These are phyloP conservation scores for Wickerhamiella sergipiensis DNA, from an alignment of 805 yeast genomes.

Conservation along the genomic window DNA sequence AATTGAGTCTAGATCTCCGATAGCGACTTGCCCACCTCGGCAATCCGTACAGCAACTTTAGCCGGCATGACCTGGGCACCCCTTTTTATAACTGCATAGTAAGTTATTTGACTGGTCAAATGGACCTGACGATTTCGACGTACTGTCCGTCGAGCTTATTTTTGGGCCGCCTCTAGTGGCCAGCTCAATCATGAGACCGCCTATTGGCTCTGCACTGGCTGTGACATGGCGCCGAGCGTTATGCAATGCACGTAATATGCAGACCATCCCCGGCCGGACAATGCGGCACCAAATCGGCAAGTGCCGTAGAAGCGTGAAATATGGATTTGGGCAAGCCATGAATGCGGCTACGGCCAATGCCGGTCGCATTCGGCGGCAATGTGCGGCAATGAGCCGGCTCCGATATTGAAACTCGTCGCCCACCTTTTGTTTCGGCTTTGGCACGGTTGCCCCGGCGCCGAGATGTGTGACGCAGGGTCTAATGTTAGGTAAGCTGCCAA, in stretches of 20 bases:
- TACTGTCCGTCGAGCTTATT: too few relatives aligned
- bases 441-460: neutral
- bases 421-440: neutral
- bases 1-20: neutral
- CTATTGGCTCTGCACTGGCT: neutral
- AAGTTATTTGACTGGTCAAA: too few relatives aligned
- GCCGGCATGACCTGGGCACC: neutral
- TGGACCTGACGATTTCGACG: too few relatives aligned
- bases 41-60: neutral
- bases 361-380: too few relatives aligned
- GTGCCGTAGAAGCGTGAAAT: too few relatives aligned
- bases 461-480: neutral
- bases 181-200: neutral
- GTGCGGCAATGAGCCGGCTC: too few relatives aligned
- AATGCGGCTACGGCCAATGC: too few relatives aligned
- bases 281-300: neutral
- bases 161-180: too few relatives aligned
- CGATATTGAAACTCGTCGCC: neutral
- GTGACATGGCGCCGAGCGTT: neutral
- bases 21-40: neutral
- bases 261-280: neutral
- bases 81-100: too few relatives aligned
- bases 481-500: neutral
- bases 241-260: neutral
- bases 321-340: too few relatives aligned